These are phyloP conservation scores for Ceratocystis harringtonii DNA, from an alignment of 2,329 filamentous ascomycete genomes.

Conservation along the genomic window DNA sequence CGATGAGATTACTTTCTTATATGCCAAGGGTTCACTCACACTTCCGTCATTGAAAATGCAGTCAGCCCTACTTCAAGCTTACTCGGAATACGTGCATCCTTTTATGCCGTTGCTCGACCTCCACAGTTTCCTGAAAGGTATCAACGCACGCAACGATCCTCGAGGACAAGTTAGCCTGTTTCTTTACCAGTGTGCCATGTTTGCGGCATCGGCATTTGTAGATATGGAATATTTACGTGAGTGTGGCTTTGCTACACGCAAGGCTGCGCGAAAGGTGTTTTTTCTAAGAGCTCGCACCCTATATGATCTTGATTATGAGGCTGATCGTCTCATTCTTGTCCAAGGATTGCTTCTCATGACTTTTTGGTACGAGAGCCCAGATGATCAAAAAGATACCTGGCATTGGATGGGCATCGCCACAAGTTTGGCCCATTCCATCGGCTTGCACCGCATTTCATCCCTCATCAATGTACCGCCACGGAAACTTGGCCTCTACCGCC, in stretches of 20 bases:
- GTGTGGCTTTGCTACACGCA: conserved; percentile 63
- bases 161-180: conserved; percentile 65
- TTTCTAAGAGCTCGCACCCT: conserved; percentile 80
- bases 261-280: conserved; percentile 72
- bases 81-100: conserved; percentile 79
- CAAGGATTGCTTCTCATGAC: conserved; percentile 85
- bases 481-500: conserved; percentile 76
- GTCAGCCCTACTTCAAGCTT: conserved; percentile 66
- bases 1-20: conserved; percentile 72
- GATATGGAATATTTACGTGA: conserved; percentile 61
- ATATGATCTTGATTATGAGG: conserved; percentile 92
- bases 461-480: conserved; percentile 59
- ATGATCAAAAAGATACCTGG: conserved; percentile 96
- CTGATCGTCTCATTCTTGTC: conserved; percentile 74
- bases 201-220: conserved; percentile 76
- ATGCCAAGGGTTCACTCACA: conserved; percentile 68
- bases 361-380: conserved; percentile 93
- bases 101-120: conserved; percentile 81
- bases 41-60: conserved; percentile 57
- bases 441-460: conserved; percentile 69
- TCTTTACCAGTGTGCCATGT: conserved; percentile 90
- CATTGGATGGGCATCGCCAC: conserved; percentile 97
- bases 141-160: conserved; percentile 52
- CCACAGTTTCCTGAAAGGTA: conserved; percentile 41
- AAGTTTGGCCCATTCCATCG: conserved; percentile 83